Base-by-base conservation (phyloP, 768 basidiomycete species). In the Russula vinacea region DNA sequence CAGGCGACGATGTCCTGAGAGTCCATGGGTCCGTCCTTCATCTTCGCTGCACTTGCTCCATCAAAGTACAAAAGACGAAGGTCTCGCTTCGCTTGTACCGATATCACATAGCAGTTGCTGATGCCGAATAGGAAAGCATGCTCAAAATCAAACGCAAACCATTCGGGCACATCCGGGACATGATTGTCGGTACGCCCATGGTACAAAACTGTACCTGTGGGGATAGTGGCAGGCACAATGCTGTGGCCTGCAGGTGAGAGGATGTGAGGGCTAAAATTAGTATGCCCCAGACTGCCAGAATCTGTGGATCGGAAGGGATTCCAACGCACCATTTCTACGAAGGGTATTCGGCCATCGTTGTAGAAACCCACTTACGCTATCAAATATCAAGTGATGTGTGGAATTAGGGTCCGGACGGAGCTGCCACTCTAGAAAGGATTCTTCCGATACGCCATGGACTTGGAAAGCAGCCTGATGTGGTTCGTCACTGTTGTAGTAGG, bases 291-390 rank as follows among this genome's bases (percentile, higher is more conserved):
- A 5, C 17, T 42, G 55, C 9, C 3, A 19, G n/a, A 4, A 8
- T 45, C 29, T 5, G 13, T 11, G 16, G 14, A 56, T 26, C 10
- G 17, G 24, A 16, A 13, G 24, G 52, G 26, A 39, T 24, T 40
- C 22, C 33, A 29, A 29, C 65, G 42, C 47, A 62, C 67, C 67
- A 62, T 68, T 68, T 56, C 60, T 66, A 37, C 52, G 60, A 32
- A 74, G 70, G 1, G 74, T 76, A 60, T 78, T 78, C 3, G 77
- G 71, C 76, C 76, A 78, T 29, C 74, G 72, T 52, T 79, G 78
- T 14, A 79, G 71, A 6, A 77, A 64, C 5, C 74, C 71, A 49
- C 68, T 67, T 11, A 77, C 69, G 2, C 73, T 72, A 42, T 75
- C 73, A 54, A 78, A 79, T 14, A 78, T 68, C 13, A 78, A 67